Evolutionary conservation across 2,329 filamentous ascomycete species (phyloP).

Genomic region (Paracamarosporium sp.): DNA sequence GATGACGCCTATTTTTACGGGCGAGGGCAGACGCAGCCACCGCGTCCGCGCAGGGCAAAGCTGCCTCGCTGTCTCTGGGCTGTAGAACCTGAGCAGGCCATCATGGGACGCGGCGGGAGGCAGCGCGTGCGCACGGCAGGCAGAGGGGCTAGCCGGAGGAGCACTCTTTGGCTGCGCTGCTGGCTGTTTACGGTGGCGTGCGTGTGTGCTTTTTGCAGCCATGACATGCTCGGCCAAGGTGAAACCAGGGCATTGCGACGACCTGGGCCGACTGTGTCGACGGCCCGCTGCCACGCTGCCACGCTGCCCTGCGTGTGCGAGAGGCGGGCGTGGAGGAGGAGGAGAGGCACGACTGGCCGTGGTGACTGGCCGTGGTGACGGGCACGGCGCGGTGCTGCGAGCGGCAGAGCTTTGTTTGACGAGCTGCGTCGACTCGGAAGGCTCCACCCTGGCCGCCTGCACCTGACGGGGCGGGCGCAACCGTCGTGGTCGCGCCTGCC

Average conservation of each 20-base stretch:
- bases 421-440: conserved; percentile 1
- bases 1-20: conserved; percentile 16
- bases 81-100: neutral
- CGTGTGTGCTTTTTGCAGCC: conserved; percentile 9
- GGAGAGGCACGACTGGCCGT: neutral
- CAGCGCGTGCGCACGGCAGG: conserved; percentile 4
- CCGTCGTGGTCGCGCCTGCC: neutral
- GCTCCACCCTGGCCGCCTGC: neutral
- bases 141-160: neutral
- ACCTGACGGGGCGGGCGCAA: neutral
- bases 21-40: conserved; percentile 9
- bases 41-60: conserved; percentile 2
- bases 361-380: neutral
- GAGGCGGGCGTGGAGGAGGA: neutral
- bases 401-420: too few species aligned
- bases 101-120: neutral
- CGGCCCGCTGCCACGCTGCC: too few species aligned
- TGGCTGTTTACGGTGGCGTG: conserved; percentile 1
- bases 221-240: neutral
- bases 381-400: neutral
- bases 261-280: too few species aligned
- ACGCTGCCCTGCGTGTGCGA: neutral
- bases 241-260: too few species aligned
- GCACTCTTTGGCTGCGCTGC: neutral
- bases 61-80: conserved; percentile 1